Conservation (phyloP, 2,329 filamentous ascomycete species). For the Nakataea oryzae region DNA sequence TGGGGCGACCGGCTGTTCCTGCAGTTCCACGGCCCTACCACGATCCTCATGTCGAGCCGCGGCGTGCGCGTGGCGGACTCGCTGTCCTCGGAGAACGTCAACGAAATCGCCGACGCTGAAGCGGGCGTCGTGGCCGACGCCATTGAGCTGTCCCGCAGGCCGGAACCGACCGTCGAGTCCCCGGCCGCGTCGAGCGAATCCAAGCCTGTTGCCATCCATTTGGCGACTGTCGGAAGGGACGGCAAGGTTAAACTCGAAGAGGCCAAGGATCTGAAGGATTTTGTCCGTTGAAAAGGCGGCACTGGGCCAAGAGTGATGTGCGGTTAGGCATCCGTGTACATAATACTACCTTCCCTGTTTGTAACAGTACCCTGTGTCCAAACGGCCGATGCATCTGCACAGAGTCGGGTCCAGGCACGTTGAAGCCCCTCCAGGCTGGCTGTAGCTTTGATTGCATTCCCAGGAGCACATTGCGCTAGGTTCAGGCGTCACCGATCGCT, state of each 20-base stretch:
- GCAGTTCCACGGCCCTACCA: conserved; percentile 78
- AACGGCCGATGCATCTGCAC: not conserved
- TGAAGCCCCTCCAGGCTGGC: not conserved
- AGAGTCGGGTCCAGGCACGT: not conserved
- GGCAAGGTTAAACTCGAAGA: conserved; percentile 60
- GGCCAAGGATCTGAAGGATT: conserved; percentile 45
- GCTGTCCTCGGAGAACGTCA: conserved; percentile 67
- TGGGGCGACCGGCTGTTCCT: conserved; percentile 93
- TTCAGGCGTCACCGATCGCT: too few relatives aligned
- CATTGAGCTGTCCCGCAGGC: conserved; percentile 33
- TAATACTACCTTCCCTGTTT: not conserved
- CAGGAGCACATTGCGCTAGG: too few relatives aligned
- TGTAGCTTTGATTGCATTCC: too few relatives aligned
- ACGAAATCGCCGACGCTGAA: conserved; percentile 79
- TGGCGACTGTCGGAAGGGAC: conserved; percentile 46
- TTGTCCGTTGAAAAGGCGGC: conserved; percentile 26
- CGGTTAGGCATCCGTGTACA: not conserved
- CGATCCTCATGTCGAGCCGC: conserved; percentile 80
- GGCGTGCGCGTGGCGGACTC: conserved; percentile 69
- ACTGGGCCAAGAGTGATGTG: not conserved
- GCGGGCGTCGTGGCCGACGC: conserved; percentile 58
- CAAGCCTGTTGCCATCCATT: conserved; percentile 34
- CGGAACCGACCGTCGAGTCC: conserved; percentile 10
- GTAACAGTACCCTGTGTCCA: not conserved
- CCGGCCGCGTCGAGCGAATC: conserved; percentile 18